Conservation (phyloP, 768 basidiomycete species). For the Mrakia gelida region DNA sequence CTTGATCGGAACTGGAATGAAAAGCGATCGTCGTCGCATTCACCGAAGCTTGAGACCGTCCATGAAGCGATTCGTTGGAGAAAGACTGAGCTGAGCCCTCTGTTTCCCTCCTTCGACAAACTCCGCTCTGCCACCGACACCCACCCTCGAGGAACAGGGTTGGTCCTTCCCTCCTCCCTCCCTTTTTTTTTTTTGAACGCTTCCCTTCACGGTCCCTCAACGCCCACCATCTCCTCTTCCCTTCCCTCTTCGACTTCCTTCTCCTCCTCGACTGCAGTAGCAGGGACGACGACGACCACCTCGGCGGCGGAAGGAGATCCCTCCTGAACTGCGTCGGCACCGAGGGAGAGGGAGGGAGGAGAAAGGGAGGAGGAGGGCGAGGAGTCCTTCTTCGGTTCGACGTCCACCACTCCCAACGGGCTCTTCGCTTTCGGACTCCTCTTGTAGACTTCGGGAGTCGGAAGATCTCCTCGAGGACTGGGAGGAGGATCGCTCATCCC, state of each 20-base stretch:
- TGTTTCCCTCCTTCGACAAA: too few species aligned
- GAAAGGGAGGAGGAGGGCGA: too few species aligned
- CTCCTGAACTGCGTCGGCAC: neutral
- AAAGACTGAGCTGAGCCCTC: too few species aligned
- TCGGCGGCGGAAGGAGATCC: neutral
- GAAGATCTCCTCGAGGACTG: conserved; percentile 4
- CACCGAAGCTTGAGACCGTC: neutral
- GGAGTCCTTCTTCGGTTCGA: too few species aligned
- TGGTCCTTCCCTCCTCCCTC: neutral
- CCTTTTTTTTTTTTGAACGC: neutral
- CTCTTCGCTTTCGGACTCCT: neutral
- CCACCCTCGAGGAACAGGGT: too few species aligned
- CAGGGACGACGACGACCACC: neutral
- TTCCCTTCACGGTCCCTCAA: neutral
- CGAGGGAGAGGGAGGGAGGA: neutral
- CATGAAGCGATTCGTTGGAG: neutral
- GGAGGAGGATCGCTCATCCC: neutral
- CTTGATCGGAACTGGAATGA: neutral
- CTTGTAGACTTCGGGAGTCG: neutral
- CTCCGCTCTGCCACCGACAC: too few species aligned
- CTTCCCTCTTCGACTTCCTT: neutral
- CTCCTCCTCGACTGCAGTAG: neutral
- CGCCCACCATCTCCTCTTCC: neutral
- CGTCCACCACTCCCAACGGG: neutral
- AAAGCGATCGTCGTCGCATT: too few species aligned